phyloP scores from a whole-genome alignment of 2,329 filamentous ascomycete species.

The Ploettnerulaceae sp. region DNA sequence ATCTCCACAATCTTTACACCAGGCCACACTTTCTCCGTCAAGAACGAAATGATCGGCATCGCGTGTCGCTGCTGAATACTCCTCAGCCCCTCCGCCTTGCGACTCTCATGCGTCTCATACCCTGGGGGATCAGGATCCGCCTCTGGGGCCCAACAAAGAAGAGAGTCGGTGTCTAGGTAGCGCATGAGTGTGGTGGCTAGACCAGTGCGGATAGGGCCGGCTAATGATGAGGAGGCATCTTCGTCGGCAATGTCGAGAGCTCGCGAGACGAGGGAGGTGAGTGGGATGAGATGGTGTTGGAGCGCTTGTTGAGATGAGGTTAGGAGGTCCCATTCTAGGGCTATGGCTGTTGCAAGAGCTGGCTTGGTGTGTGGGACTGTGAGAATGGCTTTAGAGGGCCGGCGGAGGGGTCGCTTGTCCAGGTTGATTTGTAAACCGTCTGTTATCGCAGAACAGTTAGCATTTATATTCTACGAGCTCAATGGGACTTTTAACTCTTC shows the following conservation, averaged over 20 bases:
- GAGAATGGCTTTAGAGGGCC: slow-evolving; percentile 68
- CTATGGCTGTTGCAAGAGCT: slow-evolving; percentile 78
- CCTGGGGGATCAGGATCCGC: slow-evolving; percentile 44
- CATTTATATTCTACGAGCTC: background rate
- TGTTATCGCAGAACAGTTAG: slow-evolving; percentile 12
- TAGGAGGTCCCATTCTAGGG: slow-evolving; percentile 88
- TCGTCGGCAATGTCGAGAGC: slow-evolving; percentile 75
- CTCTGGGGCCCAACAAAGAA: slow-evolving; percentile 80
- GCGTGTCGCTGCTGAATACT: slow-evolving; percentile 67
- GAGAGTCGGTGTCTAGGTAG: slow-evolving; percentile 86
- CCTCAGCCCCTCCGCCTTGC: slow-evolving; percentile 54
- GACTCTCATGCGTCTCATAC: slow-evolving; percentile 40
- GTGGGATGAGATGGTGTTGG: slow-evolving; percentile 80
- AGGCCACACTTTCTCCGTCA: slow-evolving; percentile 75
- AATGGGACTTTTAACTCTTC: background rate
- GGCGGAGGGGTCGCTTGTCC: slow-evolving; percentile 74
- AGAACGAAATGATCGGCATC: slow-evolving; percentile 63
- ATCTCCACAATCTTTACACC: slow-evolving; percentile 74
- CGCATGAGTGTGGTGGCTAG: slow-evolving; percentile 69
- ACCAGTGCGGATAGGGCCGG: slow-evolving; percentile 52
- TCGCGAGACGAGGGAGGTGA: slow-evolving; percentile 80
- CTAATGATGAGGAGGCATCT: slow-evolving; percentile 41
- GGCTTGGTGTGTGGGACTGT: slow-evolving; percentile 70
- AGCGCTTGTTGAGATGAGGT: slow-evolving; percentile 77
- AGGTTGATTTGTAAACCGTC: slow-evolving; percentile 56